Percentiles rank a stretch among this genome's conserved stretches.
Conservation (phyloP, 2,329 filamentous ascomycete genomes). For the Sclerotinia glacialis region DNA sequence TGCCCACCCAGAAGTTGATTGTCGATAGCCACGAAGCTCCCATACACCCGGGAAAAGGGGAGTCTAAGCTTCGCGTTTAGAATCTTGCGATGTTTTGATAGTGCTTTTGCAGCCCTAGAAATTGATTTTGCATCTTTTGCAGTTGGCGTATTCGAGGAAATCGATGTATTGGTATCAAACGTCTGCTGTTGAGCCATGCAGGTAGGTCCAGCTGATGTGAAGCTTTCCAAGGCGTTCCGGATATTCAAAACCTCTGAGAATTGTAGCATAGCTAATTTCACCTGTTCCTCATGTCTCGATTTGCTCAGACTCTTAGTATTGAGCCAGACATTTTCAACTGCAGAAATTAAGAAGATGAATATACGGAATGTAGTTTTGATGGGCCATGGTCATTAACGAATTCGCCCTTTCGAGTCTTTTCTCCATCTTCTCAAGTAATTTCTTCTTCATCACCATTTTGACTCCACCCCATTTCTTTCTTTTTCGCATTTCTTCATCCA, state of each 20-base stretch:
- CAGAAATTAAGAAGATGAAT: too few relatives aligned
- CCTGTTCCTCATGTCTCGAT: background rate
- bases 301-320: background rate
- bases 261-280: background rate
- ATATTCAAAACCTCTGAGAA: background rate
- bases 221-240: background rate
- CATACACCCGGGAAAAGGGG: constrained; percentile 8
- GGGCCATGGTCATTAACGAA: background rate
- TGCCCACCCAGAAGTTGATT: background rate
- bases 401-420: background rate
- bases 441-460: background rate
- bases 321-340: background rate
- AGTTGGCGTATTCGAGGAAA: background rate
- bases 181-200: background rate
- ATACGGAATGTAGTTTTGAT: background rate
- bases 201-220: background rate
- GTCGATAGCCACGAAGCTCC: background rate
- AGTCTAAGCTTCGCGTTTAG: background rate
- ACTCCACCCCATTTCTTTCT: background rate
- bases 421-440: background rate
- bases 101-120: background rate
- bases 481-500: background rate
- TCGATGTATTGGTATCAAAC: background rate
- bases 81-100: background rate
- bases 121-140: background rate